Conservation (phyloP, 2,329 filamentous ascomycete species). For the Davidsoniella neocaledoniae region DNA sequence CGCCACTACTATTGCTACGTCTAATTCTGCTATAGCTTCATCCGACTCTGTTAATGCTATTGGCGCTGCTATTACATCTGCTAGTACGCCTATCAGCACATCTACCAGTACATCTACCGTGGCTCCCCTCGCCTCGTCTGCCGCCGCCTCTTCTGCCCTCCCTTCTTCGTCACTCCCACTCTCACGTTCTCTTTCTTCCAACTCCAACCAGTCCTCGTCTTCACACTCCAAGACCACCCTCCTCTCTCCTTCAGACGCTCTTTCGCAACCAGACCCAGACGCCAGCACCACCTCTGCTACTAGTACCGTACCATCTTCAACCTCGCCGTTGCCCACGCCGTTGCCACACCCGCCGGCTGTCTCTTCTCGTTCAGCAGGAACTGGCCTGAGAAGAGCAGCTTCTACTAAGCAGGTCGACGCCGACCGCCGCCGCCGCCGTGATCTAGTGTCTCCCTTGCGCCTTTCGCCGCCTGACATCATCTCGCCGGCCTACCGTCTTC, state of each 20-base stretch:
- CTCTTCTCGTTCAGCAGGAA: background rate
- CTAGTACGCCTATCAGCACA: background rate
- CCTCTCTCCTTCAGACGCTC: background rate
- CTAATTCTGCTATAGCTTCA: conserved; percentile 1
- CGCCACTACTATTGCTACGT: background rate
- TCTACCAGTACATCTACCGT: background rate
- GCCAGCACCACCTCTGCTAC: background rate
- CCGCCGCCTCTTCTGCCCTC: background rate
- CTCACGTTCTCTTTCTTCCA: background rate
- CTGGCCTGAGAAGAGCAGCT: conserved; percentile 9
- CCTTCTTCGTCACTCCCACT: background rate
- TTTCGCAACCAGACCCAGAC: background rate
- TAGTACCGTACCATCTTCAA: background rate
- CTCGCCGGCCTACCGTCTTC: background rate
- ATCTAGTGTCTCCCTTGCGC: conserved; percentile 11
- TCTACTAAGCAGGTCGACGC: conserved; percentile 12
- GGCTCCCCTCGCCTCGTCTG: background rate
- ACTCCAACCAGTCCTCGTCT: background rate
- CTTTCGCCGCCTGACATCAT: conserved; percentile 10
- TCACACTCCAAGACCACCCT: background rate
- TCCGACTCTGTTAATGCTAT: conserved; percentile 2
- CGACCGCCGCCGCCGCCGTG: conserved; percentile 6
- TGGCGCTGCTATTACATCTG: background rate
- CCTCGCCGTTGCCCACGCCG: background rate
- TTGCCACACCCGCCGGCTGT: background rate